These are phyloP conservation scores for Panicum miliaceum DNA, from an alignment of 176 grass and related monocot species.

Conservation along the genomic window DNA sequence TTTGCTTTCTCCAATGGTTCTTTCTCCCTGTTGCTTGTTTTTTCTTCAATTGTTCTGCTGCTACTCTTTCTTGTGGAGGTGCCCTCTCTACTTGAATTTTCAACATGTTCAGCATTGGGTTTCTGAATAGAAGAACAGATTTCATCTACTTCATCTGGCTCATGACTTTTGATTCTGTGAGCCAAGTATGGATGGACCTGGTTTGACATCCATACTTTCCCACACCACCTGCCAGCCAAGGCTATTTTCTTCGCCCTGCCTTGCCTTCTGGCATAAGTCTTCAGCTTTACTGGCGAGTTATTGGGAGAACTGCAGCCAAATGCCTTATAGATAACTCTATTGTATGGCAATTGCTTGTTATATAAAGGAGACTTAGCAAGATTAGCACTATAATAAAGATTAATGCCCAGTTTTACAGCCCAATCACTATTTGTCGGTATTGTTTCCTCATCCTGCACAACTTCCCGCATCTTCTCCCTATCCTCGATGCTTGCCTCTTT, in stretches of 20 bases:
- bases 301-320: constrained; percentile 63
- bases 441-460: constrained; percentile 71
- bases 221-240: constrained; percentile 82
- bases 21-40: constrained; percentile 55
- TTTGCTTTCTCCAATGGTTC: constrained; percentile 45
- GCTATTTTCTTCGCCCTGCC: constrained; percentile 69
- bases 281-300: constrained; percentile 55
- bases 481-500: constrained; percentile 64
- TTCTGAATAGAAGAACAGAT: constrained; percentile 38
- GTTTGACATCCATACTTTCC: constrained; percentile 84
- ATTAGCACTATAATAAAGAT: constrained; percentile 92
- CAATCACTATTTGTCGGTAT: constrained; percentile 83
- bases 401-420: constrained; percentile 95
- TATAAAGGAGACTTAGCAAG: constrained; percentile 86
- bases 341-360: constrained; percentile 89
- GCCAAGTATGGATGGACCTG: constrained; percentile 84
- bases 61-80: constrained; percentile 39
- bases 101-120: constrained; percentile 10
- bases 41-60: constrained; percentile 18
- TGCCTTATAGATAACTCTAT: constrained; percentile 79
- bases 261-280: constrained; percentile 52
- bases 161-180: constrained; percentile 49
- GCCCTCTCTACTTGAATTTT: constrained; percentile 47
- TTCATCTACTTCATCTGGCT: constrained; percentile 44
- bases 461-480: constrained; percentile 59